Evolutionary conservation across 148 eudicot species (phyloP), one percentile per base, ranked within the genome.

Genomic region (Selenicereus undatus): DNA sequence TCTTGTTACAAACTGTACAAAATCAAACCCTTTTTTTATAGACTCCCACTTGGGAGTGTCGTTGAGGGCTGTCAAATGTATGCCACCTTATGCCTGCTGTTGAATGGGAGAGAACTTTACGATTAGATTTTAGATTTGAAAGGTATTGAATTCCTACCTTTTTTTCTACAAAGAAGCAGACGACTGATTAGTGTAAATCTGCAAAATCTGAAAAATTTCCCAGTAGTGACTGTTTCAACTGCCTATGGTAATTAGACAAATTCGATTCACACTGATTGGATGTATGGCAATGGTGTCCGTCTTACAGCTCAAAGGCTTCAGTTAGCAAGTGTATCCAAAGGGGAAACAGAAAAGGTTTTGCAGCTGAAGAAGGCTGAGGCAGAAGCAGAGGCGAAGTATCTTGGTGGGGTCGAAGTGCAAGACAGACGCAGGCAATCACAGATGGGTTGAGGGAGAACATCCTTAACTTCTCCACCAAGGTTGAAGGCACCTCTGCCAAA

Each of bases 221-320:
- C 39, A 36, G 39, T 36, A 36, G 39, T 36, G 4, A 36, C 39
- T 36, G 39, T 36, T 36, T 4, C 39, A 36, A 36, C 39, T 36
- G 39, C 39, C 4, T 36, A 36, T 36, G 4, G 39, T 36, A 36
- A 36, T 36, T 36, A 36, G 3, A 13, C 3, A 48, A 48, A 48
- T 48, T 48, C 51, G 30, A 3, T 20, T 45, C 13, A 1, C 52
- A 76, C 50, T 75, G 69, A 75, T 64, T 30, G 56, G 71, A 26
- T 43, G 3, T 65, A 26, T 68, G 27, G 54, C 11, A n/a, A n/a
- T n/a, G n/a, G n/a, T n/a, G n/a, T n/a, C n/a, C n/a, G n/a, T n/a
- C n/a, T n/a, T n/a, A n/a, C 88, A 96, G 99, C 99, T 50, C 99
- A 96, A 89, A 87, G 99, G 90, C 91, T 93, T 83, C 99, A 96